Base-by-base conservation (phyloP, 1,284 basidiomycete species). In the Omphalotus olearius region DNA sequence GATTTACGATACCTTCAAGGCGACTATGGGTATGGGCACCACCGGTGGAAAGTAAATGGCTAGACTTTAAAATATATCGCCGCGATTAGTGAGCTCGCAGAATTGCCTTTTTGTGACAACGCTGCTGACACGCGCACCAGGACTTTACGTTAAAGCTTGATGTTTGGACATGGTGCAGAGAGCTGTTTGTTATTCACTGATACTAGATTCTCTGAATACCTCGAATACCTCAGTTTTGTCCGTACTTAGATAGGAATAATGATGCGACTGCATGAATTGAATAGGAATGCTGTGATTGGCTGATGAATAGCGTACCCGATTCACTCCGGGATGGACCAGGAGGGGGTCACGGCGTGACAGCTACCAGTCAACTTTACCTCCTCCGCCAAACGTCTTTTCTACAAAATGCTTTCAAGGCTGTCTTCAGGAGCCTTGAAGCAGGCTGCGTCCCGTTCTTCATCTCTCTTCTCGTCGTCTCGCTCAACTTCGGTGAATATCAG, bases 1-100 rank as follows among this genome's bases (percentile, higher is more conserved):
- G 88, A 91, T 91, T 69, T 91, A 91, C 66, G 88, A 91, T 64
- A 72, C 78, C 48, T 91, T 89, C 80, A 91, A 91, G 77, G 57
- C 79, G 26, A 66, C 83, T 50, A 86, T 91, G 82, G 88, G 88
- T 60, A 73, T 88, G 65, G 88, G 88, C 52, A 91, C 88, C 46
- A 89, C 88, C 33, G 88, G 88, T 73, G 88, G 88, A 67, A 90
- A 90, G 73, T 90, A 85, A 71, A 69, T 59, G 17, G 39, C 38
- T 16, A 28, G 37, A 23, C 37, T 23, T 6, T 18, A 23, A 46
- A 37, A 16, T 39, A 9, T 23, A 39, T 30, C n/a, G 25, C n/a
- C 37, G 20, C 7, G 17, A 26, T 48, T 25, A 28, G 23, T 23
- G 23, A 23, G 23, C 23, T 23, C 23, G 23, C 5, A 39, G 35